Evolutionary conservation across 2,329 filamentous ascomycete species (phyloP).

Genomic region (Colletotrichum sidae): DNA sequence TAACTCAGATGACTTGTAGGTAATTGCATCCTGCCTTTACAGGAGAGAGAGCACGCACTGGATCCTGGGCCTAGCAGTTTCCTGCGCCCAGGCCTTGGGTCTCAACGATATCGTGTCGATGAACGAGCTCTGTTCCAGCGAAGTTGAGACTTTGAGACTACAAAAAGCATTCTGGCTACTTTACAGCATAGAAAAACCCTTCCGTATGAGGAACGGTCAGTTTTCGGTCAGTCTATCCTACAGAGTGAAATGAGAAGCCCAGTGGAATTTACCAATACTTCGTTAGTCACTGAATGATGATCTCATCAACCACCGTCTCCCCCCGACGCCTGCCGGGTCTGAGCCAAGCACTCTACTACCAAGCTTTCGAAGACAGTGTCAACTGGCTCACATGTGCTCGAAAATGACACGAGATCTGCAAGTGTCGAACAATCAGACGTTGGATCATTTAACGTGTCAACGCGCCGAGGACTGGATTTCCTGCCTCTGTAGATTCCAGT

Average conservation of each 20-base stretch:
- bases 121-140: background rate
- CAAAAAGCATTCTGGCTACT: slow-evolving; percentile 5
- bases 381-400: no score
- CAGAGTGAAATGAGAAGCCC: no score
- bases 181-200: slow-evolving; percentile 1
- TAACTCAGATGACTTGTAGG: background rate
- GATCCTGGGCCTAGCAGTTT: background rate
- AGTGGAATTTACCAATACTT: background rate
- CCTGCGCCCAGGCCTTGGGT: slow-evolving; percentile 1
- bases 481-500: no score
- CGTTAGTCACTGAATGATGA: slow-evolving; percentile 1
- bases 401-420: no score
- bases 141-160: background rate
- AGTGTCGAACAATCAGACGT: no score
- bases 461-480: no score
- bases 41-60: background rate
- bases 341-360: no score
- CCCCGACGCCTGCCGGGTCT: no score
- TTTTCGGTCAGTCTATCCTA: background rate
- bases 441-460: no score
- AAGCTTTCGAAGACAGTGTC: no score
- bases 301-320: background rate
- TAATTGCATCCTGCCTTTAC: background rate
- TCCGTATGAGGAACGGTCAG: background rate
- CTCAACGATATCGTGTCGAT: background rate